phyloP scores from a whole-genome alignment of 768 basidiomycete genomes.

The Phylloporus rhodoxanthus region DNA sequence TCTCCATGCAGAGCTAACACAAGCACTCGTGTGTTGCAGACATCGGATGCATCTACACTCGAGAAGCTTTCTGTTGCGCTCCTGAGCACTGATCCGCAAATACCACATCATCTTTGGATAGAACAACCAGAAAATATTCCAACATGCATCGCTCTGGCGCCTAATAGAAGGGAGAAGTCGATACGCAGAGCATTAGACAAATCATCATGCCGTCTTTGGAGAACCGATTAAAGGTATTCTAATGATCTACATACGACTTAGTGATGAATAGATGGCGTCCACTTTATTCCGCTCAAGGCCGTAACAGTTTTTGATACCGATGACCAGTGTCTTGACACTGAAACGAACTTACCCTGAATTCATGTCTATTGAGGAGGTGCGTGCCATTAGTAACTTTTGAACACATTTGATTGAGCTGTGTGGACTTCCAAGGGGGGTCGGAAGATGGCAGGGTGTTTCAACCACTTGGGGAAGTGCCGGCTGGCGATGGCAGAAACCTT shows the following conservation, averaged over 20 bases:
- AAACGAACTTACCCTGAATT: conserved; percentile 38
- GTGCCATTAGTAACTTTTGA: conserved; percentile 35
- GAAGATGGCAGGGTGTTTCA: too few relatives aligned
- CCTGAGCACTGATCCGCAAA: conserved; percentile 15
- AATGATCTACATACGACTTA: not conserved
- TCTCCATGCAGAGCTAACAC: not conserved
- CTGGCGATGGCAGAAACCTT: too few relatives aligned
- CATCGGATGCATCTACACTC: conserved; percentile 29
- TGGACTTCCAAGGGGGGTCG: too few relatives aligned
- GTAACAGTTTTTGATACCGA: not conserved
- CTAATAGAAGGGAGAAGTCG: conserved; percentile 33
- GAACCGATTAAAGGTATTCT: conserved; percentile 8
- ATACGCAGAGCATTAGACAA: conserved; percentile 41
- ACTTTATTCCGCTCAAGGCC: conserved; percentile 6
- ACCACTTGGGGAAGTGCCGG: too few relatives aligned
- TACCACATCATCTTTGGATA: conserved; percentile 38
- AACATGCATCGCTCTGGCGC: conserved; percentile 40
- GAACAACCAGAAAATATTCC: conserved; percentile 41
- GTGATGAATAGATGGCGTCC: not conserved
- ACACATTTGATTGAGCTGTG: conserved; percentile 40
- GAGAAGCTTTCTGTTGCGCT: conserved; percentile 30
- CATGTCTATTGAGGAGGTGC: conserved; percentile 37
- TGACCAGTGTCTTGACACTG: not conserved
- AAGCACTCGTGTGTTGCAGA: conserved; percentile 18
- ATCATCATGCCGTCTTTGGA: conserved; percentile 36